Base-by-base conservation (phyloP, 129 eudicot species). In the Pulicaria dysenterica region DNA sequence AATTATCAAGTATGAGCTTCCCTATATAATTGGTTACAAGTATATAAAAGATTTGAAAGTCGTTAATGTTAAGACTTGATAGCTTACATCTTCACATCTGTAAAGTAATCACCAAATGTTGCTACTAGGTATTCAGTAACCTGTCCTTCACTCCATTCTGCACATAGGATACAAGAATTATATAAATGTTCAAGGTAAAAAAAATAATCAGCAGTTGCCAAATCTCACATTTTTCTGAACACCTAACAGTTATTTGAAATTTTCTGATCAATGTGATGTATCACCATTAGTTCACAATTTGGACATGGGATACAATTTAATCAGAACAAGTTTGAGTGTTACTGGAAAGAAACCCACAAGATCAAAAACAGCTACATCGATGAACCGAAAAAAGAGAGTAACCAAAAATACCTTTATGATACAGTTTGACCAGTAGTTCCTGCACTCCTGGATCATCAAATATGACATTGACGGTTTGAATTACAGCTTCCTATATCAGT, bases 371-470 rank as follows among this genome's bases (percentile, higher is more conserved):
- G 36, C 41, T 19, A 12, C 3, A 40, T 14, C 39, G 1, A 11
- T 37, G 44, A 46, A 11, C 24, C n/a, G 7, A 38, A 39, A 39
- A 56, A 61, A 61, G 67, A n/a, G 14, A 38, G 4, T 7, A 3
- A 24, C 31, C 31, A 24, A 24, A 8, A 44, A 58, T 63, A 89
- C 98, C 98, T 87, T 84, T 92, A 13, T 79, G 95, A 79, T 94
- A 94, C 56, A 94, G 89, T 81, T 94, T 94, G 67, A 94, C 88
- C 9, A 93, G 84, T 73, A 93, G 82, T 63, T 93, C 98, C 78
- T 90, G 96, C 51, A 90, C 98, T 74, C 98, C 98, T 76, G 98
- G 98, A 74, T 94, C 98, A 81, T 94, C 98, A 79, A 94, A 94
- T 55, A 93, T 94, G 70, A 93, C 96, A 72, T 84, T 82, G 67